Conservation (phyloP, 1,284 basidiomycete species). For the Apiotrichum domesticum region DNA sequence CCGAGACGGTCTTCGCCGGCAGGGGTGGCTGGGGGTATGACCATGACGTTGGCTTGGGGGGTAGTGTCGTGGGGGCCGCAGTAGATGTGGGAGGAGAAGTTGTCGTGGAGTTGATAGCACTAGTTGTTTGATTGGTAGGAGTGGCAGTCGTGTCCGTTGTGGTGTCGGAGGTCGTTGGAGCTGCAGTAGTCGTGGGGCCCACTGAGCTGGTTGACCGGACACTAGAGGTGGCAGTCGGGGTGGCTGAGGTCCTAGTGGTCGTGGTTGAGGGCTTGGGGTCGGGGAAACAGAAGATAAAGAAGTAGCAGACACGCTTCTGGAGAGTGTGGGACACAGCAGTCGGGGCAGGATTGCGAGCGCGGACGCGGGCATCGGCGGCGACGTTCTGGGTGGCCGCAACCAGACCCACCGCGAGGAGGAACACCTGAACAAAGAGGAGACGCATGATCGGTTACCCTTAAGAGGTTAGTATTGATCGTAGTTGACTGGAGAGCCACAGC, state of each 20-base stretch:
- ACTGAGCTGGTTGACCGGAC: too few species aligned
- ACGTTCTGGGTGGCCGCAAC: not conserved
- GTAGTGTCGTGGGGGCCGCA: not conserved
- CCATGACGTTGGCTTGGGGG: not conserved
- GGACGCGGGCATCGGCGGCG: not conserved
- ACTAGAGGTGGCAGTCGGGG: not conserved
- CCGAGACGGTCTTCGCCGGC: not conserved
- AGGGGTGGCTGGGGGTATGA: slow-evolving; percentile 12
- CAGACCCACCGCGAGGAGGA: not conserved
- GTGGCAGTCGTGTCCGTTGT: not conserved
- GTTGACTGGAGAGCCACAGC: too few species aligned
- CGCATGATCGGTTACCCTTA: not conserved
- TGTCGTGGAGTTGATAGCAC: not conserved
- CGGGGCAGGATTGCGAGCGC: not conserved
- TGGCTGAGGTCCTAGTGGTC: not conserved
- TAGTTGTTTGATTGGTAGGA: not conserved
- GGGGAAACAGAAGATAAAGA: not conserved
- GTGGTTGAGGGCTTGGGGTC: too few species aligned
- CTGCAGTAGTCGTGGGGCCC: too few species aligned
- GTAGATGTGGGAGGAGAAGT: not conserved
- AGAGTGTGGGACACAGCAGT: not conserved
- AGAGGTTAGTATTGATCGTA: too few species aligned
- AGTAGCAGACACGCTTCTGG: not conserved
- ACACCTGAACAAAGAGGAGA: not conserved
- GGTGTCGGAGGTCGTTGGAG: too few species aligned